Conservation (phyloP, 441 rosid genomes). For the Pelargonium exstipulatum region DNA sequence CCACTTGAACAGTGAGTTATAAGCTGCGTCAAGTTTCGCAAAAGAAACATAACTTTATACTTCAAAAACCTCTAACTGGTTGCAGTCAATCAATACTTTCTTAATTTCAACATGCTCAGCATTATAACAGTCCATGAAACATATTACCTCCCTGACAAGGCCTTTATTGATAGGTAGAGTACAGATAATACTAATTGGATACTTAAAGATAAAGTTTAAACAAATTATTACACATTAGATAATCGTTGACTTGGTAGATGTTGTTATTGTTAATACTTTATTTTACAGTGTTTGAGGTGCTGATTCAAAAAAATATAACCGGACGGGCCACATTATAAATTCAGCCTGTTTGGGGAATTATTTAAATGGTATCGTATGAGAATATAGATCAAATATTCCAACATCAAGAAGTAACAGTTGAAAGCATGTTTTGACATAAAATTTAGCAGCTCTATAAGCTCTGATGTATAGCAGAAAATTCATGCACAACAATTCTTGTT, state of each 20-base stretch:
- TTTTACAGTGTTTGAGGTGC: too few relatives aligned
- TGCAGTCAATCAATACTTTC: neutral
- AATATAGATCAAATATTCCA: neutral
- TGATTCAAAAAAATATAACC: too few relatives aligned
- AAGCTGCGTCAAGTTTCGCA: neutral
- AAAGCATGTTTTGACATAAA: neutral
- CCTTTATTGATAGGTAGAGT: neutral
- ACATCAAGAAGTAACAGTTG: neutral
- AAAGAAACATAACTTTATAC: neutral
- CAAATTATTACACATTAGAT: too few relatives aligned
- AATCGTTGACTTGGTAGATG: too few relatives aligned
- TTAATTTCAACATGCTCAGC: neutral
- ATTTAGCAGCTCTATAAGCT: neutral
- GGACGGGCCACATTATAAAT: neutral
- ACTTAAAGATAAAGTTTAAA: too few relatives aligned
- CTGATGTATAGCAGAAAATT: neutral
- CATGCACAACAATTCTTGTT: neutral
- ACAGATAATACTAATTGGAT: too few relatives aligned
- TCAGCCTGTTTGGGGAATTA: neutral
- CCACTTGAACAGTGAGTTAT: neutral
- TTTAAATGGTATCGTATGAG: neutral
- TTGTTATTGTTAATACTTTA: too few relatives aligned
- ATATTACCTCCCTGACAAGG: neutral
- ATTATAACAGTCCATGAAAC: neutral
- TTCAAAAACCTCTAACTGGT: conserved; percentile 6